phyloP scores from a whole-genome alignment of 2,329 filamentous ascomycete genomes.

The Penicillium sp. region DNA sequence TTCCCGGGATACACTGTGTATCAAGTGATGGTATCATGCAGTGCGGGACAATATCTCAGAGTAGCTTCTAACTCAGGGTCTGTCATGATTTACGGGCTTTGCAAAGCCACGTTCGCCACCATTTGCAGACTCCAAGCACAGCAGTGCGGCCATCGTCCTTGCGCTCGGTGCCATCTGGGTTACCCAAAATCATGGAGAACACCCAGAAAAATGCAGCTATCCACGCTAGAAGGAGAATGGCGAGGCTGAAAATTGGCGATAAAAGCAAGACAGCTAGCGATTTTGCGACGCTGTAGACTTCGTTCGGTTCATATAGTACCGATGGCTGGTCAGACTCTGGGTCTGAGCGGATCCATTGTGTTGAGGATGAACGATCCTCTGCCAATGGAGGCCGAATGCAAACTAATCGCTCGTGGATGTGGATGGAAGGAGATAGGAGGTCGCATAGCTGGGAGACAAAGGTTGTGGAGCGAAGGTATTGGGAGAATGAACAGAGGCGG shows the following conservation, averaged over 20 bases:
- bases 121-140: slow-evolving; percentile 59
- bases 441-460: slow-evolving; percentile 54
- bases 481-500: slow-evolving; percentile 52
- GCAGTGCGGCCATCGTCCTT: slow-evolving; percentile 63
- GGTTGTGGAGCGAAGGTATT: slow-evolving; percentile 46
- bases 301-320: slow-evolving; percentile 29
- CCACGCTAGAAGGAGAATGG: slow-evolving; percentile 60
- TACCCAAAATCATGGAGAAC: slow-evolving; percentile 62
- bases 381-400: slow-evolving; percentile 24
- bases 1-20: neutral
- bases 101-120: slow-evolving; percentile 62
- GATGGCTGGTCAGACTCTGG: slow-evolving; percentile 34
- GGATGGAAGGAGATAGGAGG: slow-evolving; percentile 56
- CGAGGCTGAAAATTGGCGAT: slow-evolving; percentile 59
- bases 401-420: slow-evolving; percentile 46
- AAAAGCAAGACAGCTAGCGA: slow-evolving; percentile 57
- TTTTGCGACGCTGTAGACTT: slow-evolving; percentile 37
- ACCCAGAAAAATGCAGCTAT: slow-evolving; percentile 64
- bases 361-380: slow-evolving; percentile 26
- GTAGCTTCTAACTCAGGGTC: neutral
- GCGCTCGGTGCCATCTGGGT: slow-evolving; percentile 61
- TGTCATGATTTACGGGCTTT: slow-evolving; percentile 30
- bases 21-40: slow-evolving; percentile 6
- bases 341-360: slow-evolving; percentile 44
- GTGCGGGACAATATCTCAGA: slow-evolving; percentile 8